These are phyloP conservation scores for Pharus latifolius DNA, from an alignment of 176 grass and related monocot genomes.

Conservation along the genomic window DNA sequence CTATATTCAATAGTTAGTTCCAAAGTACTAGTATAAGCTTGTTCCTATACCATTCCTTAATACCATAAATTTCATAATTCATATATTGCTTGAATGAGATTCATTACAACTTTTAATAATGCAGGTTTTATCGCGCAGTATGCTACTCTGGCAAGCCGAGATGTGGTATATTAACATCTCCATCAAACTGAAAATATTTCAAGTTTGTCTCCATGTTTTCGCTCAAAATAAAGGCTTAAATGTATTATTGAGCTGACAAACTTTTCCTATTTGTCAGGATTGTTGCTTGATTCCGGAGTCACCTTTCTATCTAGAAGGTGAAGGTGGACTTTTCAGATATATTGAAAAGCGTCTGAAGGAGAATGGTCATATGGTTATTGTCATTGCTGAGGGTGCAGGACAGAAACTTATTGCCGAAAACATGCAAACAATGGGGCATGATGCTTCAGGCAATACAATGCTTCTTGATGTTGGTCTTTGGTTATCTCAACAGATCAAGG, in stretches of 20 bases:
- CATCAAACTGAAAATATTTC: background rate
- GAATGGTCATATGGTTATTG: slow-evolving; percentile 92
- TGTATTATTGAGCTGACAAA: background rate
- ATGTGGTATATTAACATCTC: slow-evolving; percentile 64
- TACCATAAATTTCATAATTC: background rate
- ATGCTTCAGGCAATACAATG: slow-evolving; percentile 82
- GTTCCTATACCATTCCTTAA: background rate
- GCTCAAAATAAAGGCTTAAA: background rate
- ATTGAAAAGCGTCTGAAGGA: slow-evolving; percentile 90
- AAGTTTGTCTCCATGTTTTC: background rate
- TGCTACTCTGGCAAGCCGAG: slow-evolving; percentile 97
- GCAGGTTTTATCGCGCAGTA: slow-evolving; percentile 92
- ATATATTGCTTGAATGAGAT: background rate
- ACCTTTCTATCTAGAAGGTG: slow-evolving; percentile 85
- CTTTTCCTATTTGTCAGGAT: slow-evolving; percentile 48
- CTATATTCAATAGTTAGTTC: background rate
- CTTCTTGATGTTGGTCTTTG: slow-evolving; percentile 93
- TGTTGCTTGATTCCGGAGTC: slow-evolving; percentile 98
- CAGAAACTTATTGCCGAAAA: slow-evolving; percentile 82
- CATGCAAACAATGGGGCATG: slow-evolving; percentile 55
- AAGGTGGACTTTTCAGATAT: slow-evolving; percentile 71
- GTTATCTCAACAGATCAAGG: slow-evolving; percentile 97
- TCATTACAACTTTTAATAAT: slow-evolving; percentile 2
- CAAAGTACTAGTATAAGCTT: background rate
- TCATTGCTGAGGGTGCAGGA: slow-evolving; percentile 95